Percentiles rank a stretch among this genome's conserved stretches.
Conservation (phyloP, 2,329 filamentous ascomycete species). For the Sclerotiophoma versabilis region DNA sequence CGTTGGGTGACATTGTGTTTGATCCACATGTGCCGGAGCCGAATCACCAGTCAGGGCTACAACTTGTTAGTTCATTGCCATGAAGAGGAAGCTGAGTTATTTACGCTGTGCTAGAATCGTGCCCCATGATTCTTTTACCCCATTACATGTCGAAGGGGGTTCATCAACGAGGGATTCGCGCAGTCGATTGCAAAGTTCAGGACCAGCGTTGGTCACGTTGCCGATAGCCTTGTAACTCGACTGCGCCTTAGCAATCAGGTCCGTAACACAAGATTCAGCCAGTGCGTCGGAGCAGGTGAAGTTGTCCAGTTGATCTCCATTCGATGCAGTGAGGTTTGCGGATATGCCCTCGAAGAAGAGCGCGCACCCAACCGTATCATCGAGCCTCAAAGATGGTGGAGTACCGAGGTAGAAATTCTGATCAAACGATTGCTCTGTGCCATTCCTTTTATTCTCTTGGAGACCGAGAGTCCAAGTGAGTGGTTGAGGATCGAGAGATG, state of each 20-base stretch:
- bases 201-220: background rate
- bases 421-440: background rate
- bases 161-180: slow-evolving; percentile 1
- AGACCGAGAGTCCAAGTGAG: slow-evolving; percentile 16
- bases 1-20: slow-evolving; percentile 4
- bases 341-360: slow-evolving; percentile 13
- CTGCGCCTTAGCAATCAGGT: slow-evolving; percentile 7
- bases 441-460: slow-evolving; percentile 1
- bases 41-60: background rate
- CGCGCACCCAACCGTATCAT: slow-evolving; percentile 4
- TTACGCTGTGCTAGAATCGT: slow-evolving; percentile 2
- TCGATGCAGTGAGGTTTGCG: background rate
- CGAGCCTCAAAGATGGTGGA: slow-evolving; percentile 1
- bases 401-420: slow-evolving; percentile 16
- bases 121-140: slow-evolving; percentile 2
- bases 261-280: background rate
- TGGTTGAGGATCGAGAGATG: background rate
- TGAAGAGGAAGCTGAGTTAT: background rate
- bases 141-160: slow-evolving; percentile 5
- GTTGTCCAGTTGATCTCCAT: background rate
- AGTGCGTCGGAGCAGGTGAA: slow-evolving; percentile 8
- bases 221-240: background rate
- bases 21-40: background rate
- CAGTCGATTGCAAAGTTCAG: slow-evolving; percentile 3
- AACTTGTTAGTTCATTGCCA: background rate